These are phyloP conservation scores for Sporisorium reilianum DNA, from an alignment of 1,284 basidiomycete genomes.

Conservation along the genomic window DNA sequence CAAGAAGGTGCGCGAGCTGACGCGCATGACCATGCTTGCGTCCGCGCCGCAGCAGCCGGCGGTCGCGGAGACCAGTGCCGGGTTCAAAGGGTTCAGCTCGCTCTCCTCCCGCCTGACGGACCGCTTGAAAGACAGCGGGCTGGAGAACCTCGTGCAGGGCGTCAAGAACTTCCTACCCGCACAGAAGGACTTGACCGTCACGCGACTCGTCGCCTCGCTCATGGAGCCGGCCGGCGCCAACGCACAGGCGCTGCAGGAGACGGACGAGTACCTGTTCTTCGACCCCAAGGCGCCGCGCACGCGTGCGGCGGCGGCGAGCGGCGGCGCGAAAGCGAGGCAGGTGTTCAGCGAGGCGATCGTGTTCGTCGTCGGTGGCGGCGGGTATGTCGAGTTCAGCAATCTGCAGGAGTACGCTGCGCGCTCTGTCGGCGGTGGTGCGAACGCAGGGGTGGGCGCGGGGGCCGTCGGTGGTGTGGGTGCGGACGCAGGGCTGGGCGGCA, in stretches of 20 bases:
- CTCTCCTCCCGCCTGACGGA: constrained; percentile 78
- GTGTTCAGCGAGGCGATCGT: constrained; percentile 89
- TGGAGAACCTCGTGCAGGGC: constrained; percentile 93
- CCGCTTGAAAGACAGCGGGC: constrained; percentile 89
- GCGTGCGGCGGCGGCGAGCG: constrained; percentile 30
- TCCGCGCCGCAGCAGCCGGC: constrained; percentile 77
- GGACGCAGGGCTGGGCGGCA: constrained; percentile 67
- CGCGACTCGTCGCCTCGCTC: constrained; percentile 90
- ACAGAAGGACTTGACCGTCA: constrained; percentile 92
- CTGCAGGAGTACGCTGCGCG: constrained; percentile 71
- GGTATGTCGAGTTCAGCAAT: constrained; percentile 97
- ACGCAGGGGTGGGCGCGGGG: constrained; percentile 82
- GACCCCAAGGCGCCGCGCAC: constrained; percentile 76
- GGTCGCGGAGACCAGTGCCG: constrained; percentile 26
- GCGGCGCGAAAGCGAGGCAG: constrained; percentile 64
- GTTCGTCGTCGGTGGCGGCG: constrained; percentile 95
- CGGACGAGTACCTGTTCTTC: constrained; percentile 94
- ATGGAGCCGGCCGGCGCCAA: constrained; percentile 95
- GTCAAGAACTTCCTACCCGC: constrained; percentile 98
- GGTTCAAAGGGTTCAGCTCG: constrained; percentile 91
- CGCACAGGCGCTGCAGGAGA: constrained; percentile 76
- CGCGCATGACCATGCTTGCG: constrained; percentile 90
- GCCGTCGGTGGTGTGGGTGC: constrained; percentile 29
- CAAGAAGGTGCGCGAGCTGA: constrained; percentile 89
- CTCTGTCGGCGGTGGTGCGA: neutral